These are phyloP conservation scores for Leccinellum rugosiceps DNA, from an alignment of 768 basidiomycete genomes.

Conservation along the genomic window DNA sequence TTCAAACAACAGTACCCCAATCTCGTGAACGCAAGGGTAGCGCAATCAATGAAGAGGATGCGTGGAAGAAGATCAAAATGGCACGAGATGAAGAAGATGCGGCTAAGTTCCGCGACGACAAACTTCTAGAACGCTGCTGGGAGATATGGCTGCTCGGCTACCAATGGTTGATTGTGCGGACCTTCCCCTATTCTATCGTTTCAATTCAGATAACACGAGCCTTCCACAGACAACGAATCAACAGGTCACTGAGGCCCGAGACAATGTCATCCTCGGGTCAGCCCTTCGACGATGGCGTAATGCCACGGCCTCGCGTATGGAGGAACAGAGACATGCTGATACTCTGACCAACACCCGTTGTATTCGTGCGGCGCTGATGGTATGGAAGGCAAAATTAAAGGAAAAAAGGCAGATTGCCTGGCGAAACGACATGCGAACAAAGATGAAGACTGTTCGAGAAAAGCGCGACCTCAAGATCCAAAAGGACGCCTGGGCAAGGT, in stretches of 20 bases:
- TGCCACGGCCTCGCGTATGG: constrained; percentile 33
- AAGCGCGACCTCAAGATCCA: constrained; percentile 51
- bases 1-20: constrained; percentile 17
- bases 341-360: constrained; percentile 43
- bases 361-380: constrained; percentile 39
- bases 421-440: constrained; percentile 68
- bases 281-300: constrained; percentile 62
- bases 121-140: constrained; percentile 67
- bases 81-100: constrained; percentile 69
- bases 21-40: constrained; percentile 43
- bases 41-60: constrained; percentile 65
- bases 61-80: constrained; percentile 75
- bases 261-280: constrained; percentile 58
- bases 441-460: constrained; percentile 61
- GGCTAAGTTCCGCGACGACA: constrained; percentile 61
- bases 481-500: constrained; percentile 61
- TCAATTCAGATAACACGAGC: constrained; percentile 11
- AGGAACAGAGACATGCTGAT: constrained; percentile 42
- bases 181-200: constrained; percentile 10
- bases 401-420: constrained; percentile 57
- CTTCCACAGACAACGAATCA: constrained; percentile 58
- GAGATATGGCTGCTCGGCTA: constrained; percentile 71
- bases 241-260: constrained; percentile 68
- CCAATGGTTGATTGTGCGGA: constrained; percentile 70
- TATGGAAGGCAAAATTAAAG: constrained; percentile 56